phyloP scores from a whole-genome alignment of 108 stramenopile species.

The Pseudonitzschia multiseries region DNA sequence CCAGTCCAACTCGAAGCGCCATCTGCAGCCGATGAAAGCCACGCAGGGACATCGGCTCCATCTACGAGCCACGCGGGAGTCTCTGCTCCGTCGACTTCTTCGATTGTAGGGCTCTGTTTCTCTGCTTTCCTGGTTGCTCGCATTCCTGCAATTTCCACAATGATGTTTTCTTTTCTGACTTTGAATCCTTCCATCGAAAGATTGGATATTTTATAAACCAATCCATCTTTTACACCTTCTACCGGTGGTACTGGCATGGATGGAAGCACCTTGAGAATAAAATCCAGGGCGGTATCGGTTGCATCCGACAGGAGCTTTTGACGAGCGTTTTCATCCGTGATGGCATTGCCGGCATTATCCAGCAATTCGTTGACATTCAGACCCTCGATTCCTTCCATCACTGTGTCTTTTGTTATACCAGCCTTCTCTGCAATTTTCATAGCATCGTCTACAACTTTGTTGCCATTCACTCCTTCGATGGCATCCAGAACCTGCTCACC shows the following conservation, averaged over 20 bases:
- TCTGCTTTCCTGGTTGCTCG: conserved; percentile 53
- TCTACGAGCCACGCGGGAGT: neutral
- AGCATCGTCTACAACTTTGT: conserved; percentile 61
- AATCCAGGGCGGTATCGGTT: conserved; percentile 84
- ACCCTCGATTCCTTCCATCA: conserved; percentile 74
- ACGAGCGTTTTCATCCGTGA: conserved; percentile 78
- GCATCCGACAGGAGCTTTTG: conserved; percentile 77
- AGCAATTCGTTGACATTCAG: conserved; percentile 78
- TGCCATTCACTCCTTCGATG: conserved; percentile 80
- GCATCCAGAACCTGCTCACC: conserved; percentile 81
- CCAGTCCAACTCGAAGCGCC: neutral
- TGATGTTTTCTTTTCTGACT: conserved; percentile 82
- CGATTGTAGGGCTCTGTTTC: neutral
- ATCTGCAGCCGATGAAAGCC: neutral
- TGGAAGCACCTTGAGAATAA: conserved; percentile 77
- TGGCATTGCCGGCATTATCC: conserved; percentile 70
- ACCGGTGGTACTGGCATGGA: conserved; percentile 88
- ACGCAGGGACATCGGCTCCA: neutral
- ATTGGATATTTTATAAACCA: conserved; percentile 81
- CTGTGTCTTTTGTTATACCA: conserved; percentile 75
- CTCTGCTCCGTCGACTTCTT: conserved; percentile 6
- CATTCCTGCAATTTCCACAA: conserved; percentile 88
- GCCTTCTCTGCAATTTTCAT: conserved; percentile 77
- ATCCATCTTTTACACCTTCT: conserved; percentile 85
- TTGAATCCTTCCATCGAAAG: conserved; percentile 89